Conservation (phyloP, 805 yeast species). For the Kodamaea jinghongensis region DNA sequence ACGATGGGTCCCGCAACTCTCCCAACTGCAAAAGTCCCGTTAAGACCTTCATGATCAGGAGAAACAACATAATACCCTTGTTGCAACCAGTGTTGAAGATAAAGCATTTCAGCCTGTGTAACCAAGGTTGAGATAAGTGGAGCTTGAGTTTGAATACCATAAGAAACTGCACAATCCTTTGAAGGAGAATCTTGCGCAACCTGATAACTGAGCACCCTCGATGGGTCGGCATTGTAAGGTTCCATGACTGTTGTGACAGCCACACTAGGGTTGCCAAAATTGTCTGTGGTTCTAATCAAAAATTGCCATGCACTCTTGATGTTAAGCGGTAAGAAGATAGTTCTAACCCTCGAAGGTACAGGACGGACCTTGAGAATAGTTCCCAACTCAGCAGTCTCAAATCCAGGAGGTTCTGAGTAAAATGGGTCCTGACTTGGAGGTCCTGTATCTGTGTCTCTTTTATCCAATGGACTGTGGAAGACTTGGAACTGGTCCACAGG, state of each 20-base stretch:
- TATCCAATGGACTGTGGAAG: too few species aligned
- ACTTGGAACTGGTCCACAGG: too few species aligned
- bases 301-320: slow-evolving; percentile 1
- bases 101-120: slow-evolving; percentile 13
- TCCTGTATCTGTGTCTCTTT: background rate
- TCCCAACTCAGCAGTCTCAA: slow-evolving; percentile 17
- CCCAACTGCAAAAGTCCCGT: slow-evolving; percentile 28
- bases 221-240: slow-evolving; percentile 24
- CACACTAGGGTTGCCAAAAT: slow-evolving; percentile 22
- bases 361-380: slow-evolving; percentile 20
- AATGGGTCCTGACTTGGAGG: slow-evolving; percentile 17
- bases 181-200: slow-evolving; percentile 25
- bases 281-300: slow-evolving; percentile 12
- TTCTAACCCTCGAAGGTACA: slow-evolving; percentile 12
- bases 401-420: slow-evolving; percentile 21
- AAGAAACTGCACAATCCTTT: slow-evolving; percentile 24
- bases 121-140: slow-evolving; percentile 10
- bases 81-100: slow-evolving; percentile 12
- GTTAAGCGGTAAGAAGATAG: too few species aligned
- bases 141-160: slow-evolving; percentile 15
- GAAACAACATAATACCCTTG: slow-evolving; percentile 31
- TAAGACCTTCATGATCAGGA: slow-evolving; percentile 34
- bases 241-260: slow-evolving; percentile 24
- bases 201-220: slow-evolving; percentile 23
- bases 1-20: slow-evolving; percentile 26